phyloP scores from a whole-genome alignment of 1,284 basidiomycete species.

The Meripilus lineatus region DNA sequence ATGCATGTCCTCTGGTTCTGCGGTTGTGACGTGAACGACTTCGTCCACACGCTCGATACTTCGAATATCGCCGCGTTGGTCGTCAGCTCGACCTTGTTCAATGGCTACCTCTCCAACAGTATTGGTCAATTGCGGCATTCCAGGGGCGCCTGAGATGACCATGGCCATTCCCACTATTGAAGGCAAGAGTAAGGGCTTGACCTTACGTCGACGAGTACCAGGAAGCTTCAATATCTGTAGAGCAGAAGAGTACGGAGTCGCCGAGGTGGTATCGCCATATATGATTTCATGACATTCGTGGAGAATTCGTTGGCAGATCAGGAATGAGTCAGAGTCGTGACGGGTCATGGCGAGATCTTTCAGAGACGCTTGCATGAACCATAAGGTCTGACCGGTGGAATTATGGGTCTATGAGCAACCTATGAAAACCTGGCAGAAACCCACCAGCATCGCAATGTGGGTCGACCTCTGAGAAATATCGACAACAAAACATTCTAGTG shows the following conservation, averaged over 20 bases:
- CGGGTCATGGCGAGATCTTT: conserved; percentile 71
- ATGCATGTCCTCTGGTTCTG: conserved; percentile 26
- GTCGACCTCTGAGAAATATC: conserved; percentile 85
- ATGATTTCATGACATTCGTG: conserved; percentile 97
- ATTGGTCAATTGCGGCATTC: conserved; percentile 69
- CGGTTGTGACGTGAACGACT: conserved; percentile 24
- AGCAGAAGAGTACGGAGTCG: conserved; percentile 62
- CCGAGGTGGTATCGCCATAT: conserved; percentile 79
- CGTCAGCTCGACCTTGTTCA: conserved; percentile 79
- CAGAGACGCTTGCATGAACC: conserved; percentile 97
- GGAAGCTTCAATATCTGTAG: conserved; percentile 36
- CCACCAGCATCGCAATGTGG: conserved; percentile 88
- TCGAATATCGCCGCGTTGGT: conserved; percentile 42
- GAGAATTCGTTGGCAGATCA: conserved; percentile 89
- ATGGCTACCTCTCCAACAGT: conserved; percentile 82
- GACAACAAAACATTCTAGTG: conserved; percentile 88
- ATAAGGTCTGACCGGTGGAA: conserved; percentile 68
- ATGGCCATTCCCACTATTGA: conserved; percentile 85
- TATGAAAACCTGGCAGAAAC: conserved; percentile 31
- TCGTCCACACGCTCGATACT: conserved; percentile 46
- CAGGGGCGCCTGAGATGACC: conserved; percentile 74
- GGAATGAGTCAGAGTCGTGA: conserved; percentile 76
- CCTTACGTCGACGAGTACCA: conserved; percentile 53
- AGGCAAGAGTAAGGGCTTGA: conserved; percentile 70
- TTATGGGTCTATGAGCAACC: conserved; percentile 16